Base-by-base conservation (phyloP, 768 basidiomycete genomes). In the Trametes gibbosa region DNA sequence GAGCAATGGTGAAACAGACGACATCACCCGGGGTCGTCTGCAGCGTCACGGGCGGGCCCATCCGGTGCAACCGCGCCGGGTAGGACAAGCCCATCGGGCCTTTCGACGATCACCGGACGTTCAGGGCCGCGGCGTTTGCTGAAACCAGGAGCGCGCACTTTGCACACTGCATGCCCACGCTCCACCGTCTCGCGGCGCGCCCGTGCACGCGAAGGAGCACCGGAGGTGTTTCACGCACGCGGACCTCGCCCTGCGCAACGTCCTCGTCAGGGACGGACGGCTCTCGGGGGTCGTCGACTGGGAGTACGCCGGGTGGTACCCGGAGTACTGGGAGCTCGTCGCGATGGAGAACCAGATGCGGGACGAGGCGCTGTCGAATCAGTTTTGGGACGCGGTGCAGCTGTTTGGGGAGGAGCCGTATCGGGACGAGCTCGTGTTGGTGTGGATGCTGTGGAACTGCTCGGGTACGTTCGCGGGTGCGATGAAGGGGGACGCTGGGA, bases 281-380 rank as follows among this genome's bases (percentile, higher is more conserved):
- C 46, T 70, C 14, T 40, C 50, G 0, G 68, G 59, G 0, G 56
- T 71, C 27, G 49, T 71, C 41, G 70, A 70, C 50, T 71, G 69
- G 68, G 68, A 69, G 47, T 40, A 32, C 29, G 29, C 5, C 4
- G 29, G 29, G 29, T 32, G 29, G 29, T 32, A 32, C 29, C 29
- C 29, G 29, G 29, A 32, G 29, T 32, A 32, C 29, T 32, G 29
- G 29, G 29, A 32, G 29, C 29, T 32, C 29, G 29, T 32, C 29
- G 29, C 29, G 29, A 32, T 32, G 29, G 29, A 32, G 29, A 32
- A 32, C 29, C 29, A 32, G 29, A 32, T 32, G 29, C 29, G 29
- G 29, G 10, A 10, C 5, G 29, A 32, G 29, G 29, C 5, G 5
- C 29, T 32, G 29, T 4, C 29, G 29, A 32, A 32, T 10, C 40